phyloP scores from a whole-genome alignment of 768 basidiomycete genomes.

The Boletus patriciae region DNA sequence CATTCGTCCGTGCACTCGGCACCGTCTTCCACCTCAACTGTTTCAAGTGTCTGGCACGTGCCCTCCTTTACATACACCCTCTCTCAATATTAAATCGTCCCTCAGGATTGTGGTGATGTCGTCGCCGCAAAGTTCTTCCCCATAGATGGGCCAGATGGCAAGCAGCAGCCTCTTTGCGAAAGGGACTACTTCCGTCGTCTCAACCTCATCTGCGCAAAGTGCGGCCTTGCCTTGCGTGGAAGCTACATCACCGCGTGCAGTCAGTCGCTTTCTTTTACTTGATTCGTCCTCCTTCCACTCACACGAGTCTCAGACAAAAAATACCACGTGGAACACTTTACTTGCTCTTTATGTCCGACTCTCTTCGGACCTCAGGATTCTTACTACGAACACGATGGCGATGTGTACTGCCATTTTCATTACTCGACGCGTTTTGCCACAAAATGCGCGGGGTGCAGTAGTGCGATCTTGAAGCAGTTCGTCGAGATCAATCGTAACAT shows the following conservation, averaged over 20 bases:
- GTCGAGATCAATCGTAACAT: conserved; percentile 99
- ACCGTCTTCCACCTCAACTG: conserved; percentile 96
- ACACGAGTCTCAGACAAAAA: conserved; percentile 74
- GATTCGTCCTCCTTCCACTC: conserved; percentile 5
- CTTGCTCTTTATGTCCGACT: conserved; percentile 94
- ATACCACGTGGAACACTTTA: conserved; percentile 99
- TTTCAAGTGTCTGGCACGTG: conserved; percentile 92
- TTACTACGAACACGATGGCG: conserved; percentile 98
- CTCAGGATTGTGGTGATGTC: conserved; percentile 91
- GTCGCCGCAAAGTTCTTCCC: conserved; percentile 99
- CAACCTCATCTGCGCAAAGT: conserved; percentile 95
- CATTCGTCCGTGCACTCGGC: conserved; percentile 92
- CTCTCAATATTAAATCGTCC: conserved; percentile 4
- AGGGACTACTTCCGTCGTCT: conserved; percentile 96
- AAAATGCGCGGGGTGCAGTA: conserved; percentile 96
- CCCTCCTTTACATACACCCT: neutral
- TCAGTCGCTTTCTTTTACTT: conserved; percentile 42
- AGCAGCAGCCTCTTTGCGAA: conserved; percentile 95
- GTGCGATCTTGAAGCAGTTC: conserved; percentile 97
- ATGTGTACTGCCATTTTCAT: conserved; percentile 98
- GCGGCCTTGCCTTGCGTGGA: conserved; percentile 88
- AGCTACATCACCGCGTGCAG: conserved; percentile 99
- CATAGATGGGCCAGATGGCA: conserved; percentile 86
- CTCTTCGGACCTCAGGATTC: conserved; percentile 98
- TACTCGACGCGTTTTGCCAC: conserved; percentile 98